Conservation (phyloP, 2,329 filamentous ascomycete species). For the Aspergillus ibericus region DNA sequence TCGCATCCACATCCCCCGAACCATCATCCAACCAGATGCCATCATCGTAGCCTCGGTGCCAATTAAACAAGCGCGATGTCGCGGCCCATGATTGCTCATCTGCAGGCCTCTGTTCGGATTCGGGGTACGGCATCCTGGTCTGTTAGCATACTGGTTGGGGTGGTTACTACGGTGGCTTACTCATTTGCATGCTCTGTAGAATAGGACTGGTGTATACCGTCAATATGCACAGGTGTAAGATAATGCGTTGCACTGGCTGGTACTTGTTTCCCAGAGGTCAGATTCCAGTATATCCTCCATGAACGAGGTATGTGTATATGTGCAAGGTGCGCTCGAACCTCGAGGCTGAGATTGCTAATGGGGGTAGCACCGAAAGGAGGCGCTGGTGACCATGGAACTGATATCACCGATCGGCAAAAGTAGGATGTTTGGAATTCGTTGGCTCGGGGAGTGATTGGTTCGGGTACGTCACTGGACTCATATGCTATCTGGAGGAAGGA, state of each 20-base stretch:
- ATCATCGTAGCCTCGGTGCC: conserved; percentile 24
- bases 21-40: conserved; percentile 27
- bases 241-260: conserved; percentile 4
- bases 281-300: conserved; percentile 19
- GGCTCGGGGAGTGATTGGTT: background rate
- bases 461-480: background rate
- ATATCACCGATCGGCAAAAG: background rate
- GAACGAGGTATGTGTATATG: conserved; percentile 12
- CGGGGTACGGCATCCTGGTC: background rate
- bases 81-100: conserved; percentile 18
- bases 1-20: conserved; percentile 13
- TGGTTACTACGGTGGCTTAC: background rate
- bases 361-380: background rate
- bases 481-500: conserved; percentile 8
- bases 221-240: background rate
- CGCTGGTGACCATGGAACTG: conserved; percentile 8
- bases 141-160: background rate
- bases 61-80: conserved; percentile 26
- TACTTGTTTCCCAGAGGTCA: conserved; percentile 9
- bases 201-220: background rate
- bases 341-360: conserved; percentile 1
- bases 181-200: background rate
- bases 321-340: background rate
- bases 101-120: conserved; percentile 8
- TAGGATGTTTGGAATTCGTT: conserved; percentile 7